These are phyloP conservation scores for Panicum miliaceum DNA, from an alignment of 176 grass and related monocot genomes.

Conservation along the genomic window DNA sequence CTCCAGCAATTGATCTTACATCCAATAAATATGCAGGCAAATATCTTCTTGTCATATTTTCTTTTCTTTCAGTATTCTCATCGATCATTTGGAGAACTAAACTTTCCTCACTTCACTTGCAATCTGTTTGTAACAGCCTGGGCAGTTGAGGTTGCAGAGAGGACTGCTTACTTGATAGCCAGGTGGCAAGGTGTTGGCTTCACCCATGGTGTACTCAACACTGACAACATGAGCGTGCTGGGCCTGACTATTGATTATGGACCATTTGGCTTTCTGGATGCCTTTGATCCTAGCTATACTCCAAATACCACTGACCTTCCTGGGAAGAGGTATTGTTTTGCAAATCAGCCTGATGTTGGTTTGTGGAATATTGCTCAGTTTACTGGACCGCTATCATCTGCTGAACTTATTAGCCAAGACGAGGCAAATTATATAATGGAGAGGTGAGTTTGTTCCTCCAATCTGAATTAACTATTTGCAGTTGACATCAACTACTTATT, in stretches of 20 bases:
- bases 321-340: conserved; percentile 92
- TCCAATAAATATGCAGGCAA: conserved; percentile 99
- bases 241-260: conserved; percentile 96
- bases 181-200: conserved; percentile 99
- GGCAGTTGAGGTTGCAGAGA: conserved; percentile 96
- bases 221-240: conserved; percentile 97
- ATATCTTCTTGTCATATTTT: neutral
- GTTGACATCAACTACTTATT: neutral
- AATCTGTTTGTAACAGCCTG: conserved; percentile 65
- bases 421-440: conserved; percentile 97
- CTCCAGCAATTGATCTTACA: conserved; percentile 87
- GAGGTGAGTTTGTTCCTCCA: conserved; percentile 58
- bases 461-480: neutral
- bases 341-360: conserved; percentile 96
- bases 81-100: conserved; percentile 19
- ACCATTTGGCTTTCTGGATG: conserved; percentile 96
- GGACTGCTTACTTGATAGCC: conserved; percentile 86
- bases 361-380: conserved; percentile 98
- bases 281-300: conserved; percentile 90
- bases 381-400: conserved; percentile 71
- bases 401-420: conserved; percentile 80
- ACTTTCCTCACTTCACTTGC: neutral
- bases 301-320: conserved; percentile 97
- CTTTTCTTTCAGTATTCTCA: neutral
- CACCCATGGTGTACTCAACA: conserved; percentile 98